Base-by-base conservation (phyloP, 331 rosid species). In the Malus hybrid region DNA sequence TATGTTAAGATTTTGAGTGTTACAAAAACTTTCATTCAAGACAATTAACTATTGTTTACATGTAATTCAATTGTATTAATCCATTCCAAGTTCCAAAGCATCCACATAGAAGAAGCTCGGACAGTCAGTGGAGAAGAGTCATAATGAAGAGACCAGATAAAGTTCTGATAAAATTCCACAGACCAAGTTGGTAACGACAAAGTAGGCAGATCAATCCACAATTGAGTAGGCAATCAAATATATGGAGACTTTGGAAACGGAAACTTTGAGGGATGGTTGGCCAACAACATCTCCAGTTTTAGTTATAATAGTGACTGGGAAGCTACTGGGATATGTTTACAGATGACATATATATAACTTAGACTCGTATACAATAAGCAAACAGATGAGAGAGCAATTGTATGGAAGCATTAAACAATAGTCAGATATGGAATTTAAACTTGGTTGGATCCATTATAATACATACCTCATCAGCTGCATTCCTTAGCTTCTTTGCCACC, bases 401-500 rank as follows among this genome's bases (percentile, higher is more conserved):
- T 15, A 14, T 26, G 36, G 66, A 61, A 26, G 66, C 66, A 39
- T 61, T 61, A 30, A 11, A 15, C 22, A 63, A 71, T 28, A 24
- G 55, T 39, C 26, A 24, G 6, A 3, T 24, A 12, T 9, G 56
- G 57, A 63, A 63, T 60, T 64, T 46, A 65, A 73, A 73, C 30
- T 63, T 63, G 74, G 76, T 74, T 42, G 63, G 58, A 46, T 42
- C 67, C 34, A 69, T 14, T 28, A 76, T 57, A 50, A 70, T 32
- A 73, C 73, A 62, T 61, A 91, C 98, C 97, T 95, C 89, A 15
- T 89, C 90, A 63, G 97, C 97, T 11, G 87, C 91, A 61, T 75
- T 86, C 77, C 98, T 88, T 68, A 92, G 76, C 63, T 87, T 92
- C 71, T 81, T 71, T 26, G 99, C 91, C 15, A 96, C 93, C 97